Conservation (phyloP, 768 basidiomycete genomes). For the Ramaria rubella region DNA sequence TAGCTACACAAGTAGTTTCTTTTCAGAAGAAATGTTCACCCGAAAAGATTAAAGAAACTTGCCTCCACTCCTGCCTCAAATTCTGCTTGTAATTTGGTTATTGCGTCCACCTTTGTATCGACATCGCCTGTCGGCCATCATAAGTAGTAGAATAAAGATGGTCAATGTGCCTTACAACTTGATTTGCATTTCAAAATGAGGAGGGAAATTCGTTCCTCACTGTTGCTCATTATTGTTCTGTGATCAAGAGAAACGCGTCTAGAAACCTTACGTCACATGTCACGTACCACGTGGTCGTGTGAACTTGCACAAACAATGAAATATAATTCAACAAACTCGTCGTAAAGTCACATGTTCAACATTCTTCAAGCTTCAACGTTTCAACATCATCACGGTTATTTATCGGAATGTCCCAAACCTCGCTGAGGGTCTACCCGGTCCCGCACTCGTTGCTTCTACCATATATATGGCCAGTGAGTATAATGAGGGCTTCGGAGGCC, state of each 20-base stretch:
- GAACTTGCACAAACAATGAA: too few species aligned
- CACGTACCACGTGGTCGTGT: too few species aligned
- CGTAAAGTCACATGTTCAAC: conserved; percentile 1
- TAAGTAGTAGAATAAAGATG: conserved; percentile 9
- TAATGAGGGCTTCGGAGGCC: neutral
- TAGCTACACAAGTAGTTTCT: conserved; percentile 40
- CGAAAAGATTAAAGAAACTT: conserved; percentile 12
- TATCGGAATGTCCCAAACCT: conserved; percentile 87
- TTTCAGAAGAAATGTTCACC: neutral
- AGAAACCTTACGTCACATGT: conserved; percentile 3
- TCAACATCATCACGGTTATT: conserved; percentile 17
- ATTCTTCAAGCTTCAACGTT: neutral
- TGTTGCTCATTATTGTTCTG: conserved; percentile 1
- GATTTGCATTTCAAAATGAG: conserved; percentile 60
- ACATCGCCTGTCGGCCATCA: conserved; percentile 44
- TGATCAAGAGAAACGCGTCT: neutral
- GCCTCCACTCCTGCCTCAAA: conserved; percentile 72
- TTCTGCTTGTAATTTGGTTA: conserved; percentile 68
- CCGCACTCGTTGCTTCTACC: conserved; percentile 83
- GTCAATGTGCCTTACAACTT: conserved; percentile 40
- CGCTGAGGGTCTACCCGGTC: conserved; percentile 76
- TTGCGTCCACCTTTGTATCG: conserved; percentile 74
- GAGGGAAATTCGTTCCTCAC: neutral
- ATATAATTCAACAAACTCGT: neutral
- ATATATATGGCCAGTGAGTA: conserved; percentile 10